phyloP scores from a whole-genome alignment of 192 early-diverging fungal genomes.

The Phlyctochytrium planicorne region DNA sequence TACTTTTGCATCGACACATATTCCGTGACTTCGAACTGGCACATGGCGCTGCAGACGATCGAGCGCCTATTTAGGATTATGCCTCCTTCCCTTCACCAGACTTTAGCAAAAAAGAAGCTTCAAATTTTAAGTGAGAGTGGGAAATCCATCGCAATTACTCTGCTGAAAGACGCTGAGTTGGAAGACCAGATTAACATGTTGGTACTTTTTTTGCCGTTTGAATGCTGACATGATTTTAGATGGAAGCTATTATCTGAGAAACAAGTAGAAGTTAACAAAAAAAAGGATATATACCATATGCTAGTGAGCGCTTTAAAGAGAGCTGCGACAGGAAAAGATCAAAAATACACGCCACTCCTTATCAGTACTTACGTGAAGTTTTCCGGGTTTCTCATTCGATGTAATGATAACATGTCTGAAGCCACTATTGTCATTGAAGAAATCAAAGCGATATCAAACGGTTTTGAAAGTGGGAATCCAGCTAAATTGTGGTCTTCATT shows the following conservation, averaged over 20 bases:
- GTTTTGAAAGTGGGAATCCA: background rate
- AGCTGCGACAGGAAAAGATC: background rate
- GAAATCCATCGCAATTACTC: slow-evolving; percentile 4
- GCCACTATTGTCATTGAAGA: background rate
- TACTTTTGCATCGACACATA: slow-evolving; percentile 12
- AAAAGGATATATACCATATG: background rate
- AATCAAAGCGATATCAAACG: background rate
- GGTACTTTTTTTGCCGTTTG: background rate
- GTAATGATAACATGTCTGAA: background rate
- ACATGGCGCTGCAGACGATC: background rate
- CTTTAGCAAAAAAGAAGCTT: slow-evolving; percentile 13
- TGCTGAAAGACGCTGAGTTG: slow-evolving; percentile 15
- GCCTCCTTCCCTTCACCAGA: slow-evolving; percentile 7
- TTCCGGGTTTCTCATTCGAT: background rate
- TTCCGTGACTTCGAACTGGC: slow-evolving; percentile 13
- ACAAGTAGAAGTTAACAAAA: background rate
- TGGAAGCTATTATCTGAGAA: background rate
- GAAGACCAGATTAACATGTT: slow-evolving; percentile 21
- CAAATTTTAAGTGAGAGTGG: slow-evolving; percentile 5
- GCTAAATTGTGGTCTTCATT: background rate
- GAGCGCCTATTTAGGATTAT: slow-evolving; percentile 17
- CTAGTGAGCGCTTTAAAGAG: background rate
- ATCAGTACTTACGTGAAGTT: background rate
- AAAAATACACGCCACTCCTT: background rate
- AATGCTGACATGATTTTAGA: background rate